phyloP scores from a whole-genome alignment of 495 filamentous ascomycete genomes.

The Penicillium macrosclerotiorum region DNA sequence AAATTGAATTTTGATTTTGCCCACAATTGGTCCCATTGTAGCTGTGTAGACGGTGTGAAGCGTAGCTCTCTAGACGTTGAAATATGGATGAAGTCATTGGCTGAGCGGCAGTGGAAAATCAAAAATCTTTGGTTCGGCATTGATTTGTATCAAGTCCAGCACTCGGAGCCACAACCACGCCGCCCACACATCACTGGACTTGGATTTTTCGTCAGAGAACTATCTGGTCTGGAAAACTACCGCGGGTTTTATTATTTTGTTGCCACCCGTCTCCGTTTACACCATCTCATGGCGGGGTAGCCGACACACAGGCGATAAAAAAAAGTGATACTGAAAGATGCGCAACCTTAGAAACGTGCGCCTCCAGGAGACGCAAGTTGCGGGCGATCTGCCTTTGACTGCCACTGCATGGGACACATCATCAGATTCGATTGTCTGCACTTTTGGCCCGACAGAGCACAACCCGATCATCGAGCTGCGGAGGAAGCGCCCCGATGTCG shows the following conservation, averaged over 20 bases:
- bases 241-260: slow-evolving; percentile 1
- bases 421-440: slow-evolving; percentile 67
- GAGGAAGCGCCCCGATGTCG: slow-evolving; percentile 39
- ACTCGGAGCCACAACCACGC: slow-evolving; percentile 20
- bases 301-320: slow-evolving; percentile 19
- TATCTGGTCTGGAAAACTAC: slow-evolving; percentile 7
- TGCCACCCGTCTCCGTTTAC: slow-evolving; percentile 6
- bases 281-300: slow-evolving; percentile 44
- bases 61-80: slow-evolving; percentile 28
- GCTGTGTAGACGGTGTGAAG: slow-evolving; percentile 17
- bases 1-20: slow-evolving; percentile 24
- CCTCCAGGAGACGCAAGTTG: slow-evolving; percentile 56
- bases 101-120: slow-evolving; percentile 41
- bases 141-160: slow-evolving; percentile 22
- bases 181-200: slow-evolving; percentile 5
- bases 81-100: slow-evolving; percentile 54
- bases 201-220: background rate
- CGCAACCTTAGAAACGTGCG: slow-evolving; percentile 75
- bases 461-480: slow-evolving; percentile 64
- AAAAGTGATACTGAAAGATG: slow-evolving; percentile 51
- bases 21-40: slow-evolving; percentile 16
- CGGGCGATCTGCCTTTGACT: slow-evolving; percentile 57
- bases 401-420: slow-evolving; percentile 75
- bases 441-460: slow-evolving; percentile 66
- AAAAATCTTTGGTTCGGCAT: slow-evolving; percentile 42